Base-by-base conservation (phyloP, 2,329 filamentous ascomycete species). In the Allantophomopsis cytisporea region DNA sequence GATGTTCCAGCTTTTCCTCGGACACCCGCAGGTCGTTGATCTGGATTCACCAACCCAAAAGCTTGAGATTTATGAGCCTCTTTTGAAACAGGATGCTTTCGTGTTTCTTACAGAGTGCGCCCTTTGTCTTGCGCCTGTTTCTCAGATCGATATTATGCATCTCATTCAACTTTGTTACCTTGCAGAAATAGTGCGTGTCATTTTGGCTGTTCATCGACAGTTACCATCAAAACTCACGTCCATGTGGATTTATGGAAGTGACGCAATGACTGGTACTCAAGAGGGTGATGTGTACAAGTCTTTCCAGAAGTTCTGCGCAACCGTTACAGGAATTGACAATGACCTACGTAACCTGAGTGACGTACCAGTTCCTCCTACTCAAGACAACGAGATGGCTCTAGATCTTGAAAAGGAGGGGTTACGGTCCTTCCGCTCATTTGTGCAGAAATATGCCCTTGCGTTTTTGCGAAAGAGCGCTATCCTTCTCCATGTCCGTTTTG, bases 391-490 rank as follows among this genome's bases (percentile, higher is more conserved):
- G 17, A 14, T 11, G 4, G 45, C 41, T 10, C 36, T 38, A 18
- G 43, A 37, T 8, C 38, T 41, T 20, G 52, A 56, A 13, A 68
- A 77, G 50, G 61, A 69, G 39, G 72, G 78, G 50, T 52, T 76
- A 28, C 63, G 66, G 39, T 66, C 64, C 23, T 72, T 72, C 57
- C 73, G 76, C 49, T 59, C 60, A 7, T 76, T 80, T 48, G 70
- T 85, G 17, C 76, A 79, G 45, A 87, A 81, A 51, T 98, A 96
- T 53, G 86, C 87, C 4, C 68, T 95, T n/a, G 70, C 77, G 0
- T 98, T 95, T 63, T 66, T 98, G 31, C 81, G 91, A 43, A 98
- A 98, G 62, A 71, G 73, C 7, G 71, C 78, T 35, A 73, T 98
- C 36, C 73, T 96, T 31, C 73, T 96, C 46, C 80, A 96, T 56